phyloP scores from a whole-genome alignment of 352 stramenopile species.

The Pythium phragmitis region DNA sequence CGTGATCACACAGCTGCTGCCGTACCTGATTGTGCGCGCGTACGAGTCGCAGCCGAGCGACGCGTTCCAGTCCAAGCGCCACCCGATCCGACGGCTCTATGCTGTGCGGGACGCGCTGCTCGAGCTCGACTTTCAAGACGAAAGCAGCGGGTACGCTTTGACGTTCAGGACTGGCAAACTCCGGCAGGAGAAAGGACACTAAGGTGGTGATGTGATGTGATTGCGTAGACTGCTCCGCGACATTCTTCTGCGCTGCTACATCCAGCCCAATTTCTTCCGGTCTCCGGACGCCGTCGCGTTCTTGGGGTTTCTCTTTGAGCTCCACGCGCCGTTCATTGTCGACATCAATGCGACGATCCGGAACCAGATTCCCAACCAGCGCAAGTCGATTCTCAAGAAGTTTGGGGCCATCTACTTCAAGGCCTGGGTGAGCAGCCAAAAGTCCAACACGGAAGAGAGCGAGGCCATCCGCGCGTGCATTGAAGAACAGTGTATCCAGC shows the following conservation, averaged over 20 bases:
- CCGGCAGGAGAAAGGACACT: no score
- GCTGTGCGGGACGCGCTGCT: slow-evolving; percentile 74
- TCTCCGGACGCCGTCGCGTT: slow-evolving; percentile 82
- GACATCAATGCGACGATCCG: slow-evolving; percentile 89
- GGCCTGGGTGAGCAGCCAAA: slow-evolving; percentile 67
- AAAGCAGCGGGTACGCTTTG: slow-evolving; percentile 55
- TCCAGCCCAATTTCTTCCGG: slow-evolving; percentile 83
- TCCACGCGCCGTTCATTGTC: slow-evolving; percentile 79
- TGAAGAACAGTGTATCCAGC: slow-evolving; percentile 84
- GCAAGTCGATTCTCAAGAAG: slow-evolving; percentile 79
- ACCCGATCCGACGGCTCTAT: slow-evolving; percentile 73
- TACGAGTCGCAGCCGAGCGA: slow-evolving; percentile 58
- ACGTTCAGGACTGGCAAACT: no score
- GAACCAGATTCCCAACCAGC: slow-evolving; percentile 84
- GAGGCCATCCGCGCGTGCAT: slow-evolving; percentile 51
- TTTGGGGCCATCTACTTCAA: slow-evolving; percentile 82
- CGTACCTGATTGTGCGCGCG: slow-evolving; percentile 80
- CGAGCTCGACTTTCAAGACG: slow-evolving; percentile 82
- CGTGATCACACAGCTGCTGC: slow-evolving; percentile 81
- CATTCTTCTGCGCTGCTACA: slow-evolving; percentile 86
- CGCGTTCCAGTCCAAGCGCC: slow-evolving; percentile 64
- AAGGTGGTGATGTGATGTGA: not conserved
- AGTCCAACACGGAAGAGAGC: slow-evolving; percentile 24
- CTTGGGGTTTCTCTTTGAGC: slow-evolving; percentile 83
- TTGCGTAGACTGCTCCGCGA: slow-evolving; percentile 55